These are phyloP conservation scores for Ganoderma sinense DNA, from an alignment of 1,284 basidiomycete genomes.

Conservation along the genomic window DNA sequence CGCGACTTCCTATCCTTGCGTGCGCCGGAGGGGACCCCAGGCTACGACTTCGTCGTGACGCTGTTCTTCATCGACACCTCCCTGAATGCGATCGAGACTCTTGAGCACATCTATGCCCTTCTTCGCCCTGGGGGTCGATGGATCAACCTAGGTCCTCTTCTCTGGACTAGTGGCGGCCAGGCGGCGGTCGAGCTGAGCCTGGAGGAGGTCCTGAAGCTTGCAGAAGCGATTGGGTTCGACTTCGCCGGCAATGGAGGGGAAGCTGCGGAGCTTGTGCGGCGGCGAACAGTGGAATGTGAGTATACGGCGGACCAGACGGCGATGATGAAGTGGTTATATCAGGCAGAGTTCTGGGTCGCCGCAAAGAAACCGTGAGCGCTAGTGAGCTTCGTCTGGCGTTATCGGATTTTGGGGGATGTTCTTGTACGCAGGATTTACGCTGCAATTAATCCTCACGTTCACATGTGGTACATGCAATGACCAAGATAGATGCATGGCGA, in stretches of 20 bases:
- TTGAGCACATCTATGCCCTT: slow-evolving; percentile 59
- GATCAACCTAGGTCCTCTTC: slow-evolving; percentile 73
- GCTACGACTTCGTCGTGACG: slow-evolving; percentile 68
- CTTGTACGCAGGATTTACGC: not conserved
- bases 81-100: slow-evolving; percentile 60
- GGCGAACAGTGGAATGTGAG: slow-evolving; percentile 59
- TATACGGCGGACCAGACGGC: slow-evolving; percentile 68
- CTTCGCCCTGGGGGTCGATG: slow-evolving; percentile 66
- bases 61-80: slow-evolving; percentile 79
- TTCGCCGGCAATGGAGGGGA: slow-evolving; percentile 28
- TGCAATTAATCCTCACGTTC: not conserved
- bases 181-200: slow-evolving; percentile 67
- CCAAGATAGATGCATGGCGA: too few species aligned
- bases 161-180: slow-evolving; percentile 65
- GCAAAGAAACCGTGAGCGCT: slow-evolving; percentile 40
- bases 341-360: slow-evolving; percentile 72
- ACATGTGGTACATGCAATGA: too few species aligned
- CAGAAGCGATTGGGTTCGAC: slow-evolving; percentile 58
- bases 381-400: not conserved
- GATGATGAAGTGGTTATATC: slow-evolving; percentile 74
- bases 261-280: slow-evolving; percentile 24
- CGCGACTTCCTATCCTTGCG: slow-evolving; percentile 59
- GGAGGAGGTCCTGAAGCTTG: slow-evolving; percentile 62
- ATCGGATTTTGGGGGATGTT: too few species aligned
- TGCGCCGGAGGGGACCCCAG: slow-evolving; percentile 18